Percentiles rank a stretch among this genome's conserved stretches.
Conservation (phyloP, 176 grass and related monocot species). For the Lolium rigidum region DNA sequence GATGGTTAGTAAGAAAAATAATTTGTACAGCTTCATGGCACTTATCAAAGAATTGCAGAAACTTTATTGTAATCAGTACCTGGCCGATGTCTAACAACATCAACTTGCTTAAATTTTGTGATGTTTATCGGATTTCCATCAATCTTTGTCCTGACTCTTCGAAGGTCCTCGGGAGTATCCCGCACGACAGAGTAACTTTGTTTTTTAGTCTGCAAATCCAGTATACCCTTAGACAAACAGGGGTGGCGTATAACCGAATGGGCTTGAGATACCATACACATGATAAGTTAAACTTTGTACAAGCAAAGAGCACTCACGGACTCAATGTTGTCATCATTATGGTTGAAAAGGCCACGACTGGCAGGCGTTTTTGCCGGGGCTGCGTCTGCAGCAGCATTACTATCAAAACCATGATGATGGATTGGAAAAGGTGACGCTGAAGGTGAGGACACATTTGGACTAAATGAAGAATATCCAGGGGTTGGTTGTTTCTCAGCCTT, state of each 20-base stretch:
- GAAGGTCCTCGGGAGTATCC: conserved; percentile 41
- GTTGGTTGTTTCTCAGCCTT: conserved; percentile 32
- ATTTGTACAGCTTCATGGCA: background rate
- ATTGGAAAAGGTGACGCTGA: conserved; percentile 33
- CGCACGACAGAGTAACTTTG: conserved; percentile 51
- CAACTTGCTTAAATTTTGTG: conserved; percentile 63
- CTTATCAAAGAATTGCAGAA: conserved; percentile 11
- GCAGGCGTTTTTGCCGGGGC: conserved; percentile 27
- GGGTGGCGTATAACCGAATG: background rate
- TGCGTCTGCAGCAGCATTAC: conserved; percentile 43
- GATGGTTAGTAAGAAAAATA: background rate
- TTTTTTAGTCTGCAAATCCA: conserved; percentile 57
- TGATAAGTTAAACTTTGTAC: background rate
- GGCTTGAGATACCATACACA: conserved; percentile 19
- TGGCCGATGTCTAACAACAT: conserved; percentile 48
- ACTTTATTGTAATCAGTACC: conserved; percentile 29
- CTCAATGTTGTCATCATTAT: conserved; percentile 42
- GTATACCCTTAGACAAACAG: conserved; percentile 17
- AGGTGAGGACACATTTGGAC: conserved; percentile 54
- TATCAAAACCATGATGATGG: conserved; percentile 40
- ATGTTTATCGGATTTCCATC: conserved; percentile 52
- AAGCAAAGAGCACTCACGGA: conserved; percentile 47
- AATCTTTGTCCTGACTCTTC: conserved; percentile 62
- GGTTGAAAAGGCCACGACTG: conserved; percentile 34
- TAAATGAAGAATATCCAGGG: conserved; percentile 45